Conservation (phyloP, 352 stramenopile genomes). For the Discostella stelligera region DNA sequence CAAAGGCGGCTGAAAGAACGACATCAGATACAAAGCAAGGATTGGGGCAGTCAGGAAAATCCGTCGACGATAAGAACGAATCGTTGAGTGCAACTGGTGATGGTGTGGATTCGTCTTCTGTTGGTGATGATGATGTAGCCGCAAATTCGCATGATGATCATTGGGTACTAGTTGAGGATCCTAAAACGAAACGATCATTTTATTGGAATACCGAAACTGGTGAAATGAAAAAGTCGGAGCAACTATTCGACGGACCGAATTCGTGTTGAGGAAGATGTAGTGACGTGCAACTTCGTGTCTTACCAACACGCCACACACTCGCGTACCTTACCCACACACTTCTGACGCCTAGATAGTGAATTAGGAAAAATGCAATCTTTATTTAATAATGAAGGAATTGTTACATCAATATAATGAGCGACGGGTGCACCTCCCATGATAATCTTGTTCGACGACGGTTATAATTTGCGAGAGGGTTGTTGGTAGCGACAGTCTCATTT, state of each 20-base stretch:
- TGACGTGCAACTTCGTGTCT: not conserved
- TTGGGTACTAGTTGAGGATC: constrained; percentile 41
- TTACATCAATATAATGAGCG: not conserved
- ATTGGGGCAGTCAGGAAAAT: not conserved
- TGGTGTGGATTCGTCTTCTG: not conserved
- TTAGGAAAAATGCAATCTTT: not conserved
- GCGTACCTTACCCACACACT: too few species aligned
- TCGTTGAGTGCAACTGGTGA: not conserved
- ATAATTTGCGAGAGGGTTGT: not conserved
- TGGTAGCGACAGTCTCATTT: not conserved
- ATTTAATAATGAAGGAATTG: not conserved
- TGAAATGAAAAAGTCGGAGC: constrained; percentile 36
- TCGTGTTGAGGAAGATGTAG: not conserved
- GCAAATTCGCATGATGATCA: not conserved
- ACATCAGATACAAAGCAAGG: not conserved
- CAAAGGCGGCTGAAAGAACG: not conserved
- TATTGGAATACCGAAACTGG: constrained; percentile 51
- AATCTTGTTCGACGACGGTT: not conserved
- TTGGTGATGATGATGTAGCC: not conserved
- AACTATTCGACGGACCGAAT: not conserved
- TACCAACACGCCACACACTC: too few species aligned
- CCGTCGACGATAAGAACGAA: not conserved
- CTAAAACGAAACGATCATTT: constrained; percentile 25
- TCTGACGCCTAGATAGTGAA: not conserved
- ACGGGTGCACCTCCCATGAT: not conserved